Percentiles rank a stretch among this genome's conserved stretches.
Evolutionary conservation across 345 rosid genomes (phyloP).

Genomic region (Linum tenue): DNA sequence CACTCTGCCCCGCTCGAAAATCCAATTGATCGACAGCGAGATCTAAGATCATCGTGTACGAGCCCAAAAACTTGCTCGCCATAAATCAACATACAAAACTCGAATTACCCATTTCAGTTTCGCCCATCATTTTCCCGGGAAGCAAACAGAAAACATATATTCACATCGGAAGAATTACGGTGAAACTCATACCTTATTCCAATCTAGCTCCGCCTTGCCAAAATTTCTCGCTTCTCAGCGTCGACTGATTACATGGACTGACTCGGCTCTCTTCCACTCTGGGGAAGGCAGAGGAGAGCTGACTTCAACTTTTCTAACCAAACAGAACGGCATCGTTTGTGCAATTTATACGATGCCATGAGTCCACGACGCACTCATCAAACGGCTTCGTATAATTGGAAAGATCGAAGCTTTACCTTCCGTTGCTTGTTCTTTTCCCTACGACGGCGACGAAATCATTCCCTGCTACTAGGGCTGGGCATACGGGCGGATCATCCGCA

Average conservation of each 20-base stretch:
- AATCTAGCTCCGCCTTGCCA: neutral
- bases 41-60: neutral
- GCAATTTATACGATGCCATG: too few species aligned
- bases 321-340: too few species aligned
- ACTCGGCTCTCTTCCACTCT: too few species aligned
- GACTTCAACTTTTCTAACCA: neutral
- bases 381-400: too few species aligned
- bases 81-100: neutral
- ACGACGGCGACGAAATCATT: conserved; percentile 44
- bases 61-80: neutral
- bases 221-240: neutral
- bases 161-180: neutral
- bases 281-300: neutral
- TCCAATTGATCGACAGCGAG: neutral
- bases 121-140: neutral
- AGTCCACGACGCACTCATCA: too few species aligned
- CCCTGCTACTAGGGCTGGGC: too few species aligned
- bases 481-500: too few species aligned
- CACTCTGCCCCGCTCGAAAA: neutral
- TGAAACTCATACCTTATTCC: neutral
- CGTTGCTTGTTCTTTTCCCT: conserved; percentile 9
- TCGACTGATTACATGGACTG: neutral
- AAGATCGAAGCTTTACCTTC: too few species aligned
- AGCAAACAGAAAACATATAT: too few species aligned
- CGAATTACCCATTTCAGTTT: too few species aligned